phyloP scores from a whole-genome alignment of 2,329 filamentous ascomycete species.

The Cladophialophora bantiana region DNA sequence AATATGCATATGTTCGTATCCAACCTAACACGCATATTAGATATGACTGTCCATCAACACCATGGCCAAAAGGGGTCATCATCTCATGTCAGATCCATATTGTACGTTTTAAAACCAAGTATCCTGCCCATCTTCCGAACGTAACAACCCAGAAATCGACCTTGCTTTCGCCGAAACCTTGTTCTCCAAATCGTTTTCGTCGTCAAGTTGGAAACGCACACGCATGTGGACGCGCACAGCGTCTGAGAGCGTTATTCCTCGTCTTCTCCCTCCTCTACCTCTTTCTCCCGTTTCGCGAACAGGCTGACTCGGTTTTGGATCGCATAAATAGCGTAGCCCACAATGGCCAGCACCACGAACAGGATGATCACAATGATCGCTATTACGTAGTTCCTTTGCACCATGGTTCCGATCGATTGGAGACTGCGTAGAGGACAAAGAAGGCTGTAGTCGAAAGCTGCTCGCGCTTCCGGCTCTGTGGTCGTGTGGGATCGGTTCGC shows the following conservation, averaged over 20 bases:
- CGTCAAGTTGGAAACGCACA: slow-evolving; percentile 33
- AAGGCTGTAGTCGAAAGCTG: slow-evolving; percentile 20
- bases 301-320: slow-evolving; percentile 46
- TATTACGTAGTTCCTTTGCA: slow-evolving; percentile 56
- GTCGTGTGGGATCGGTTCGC: slow-evolving; percentile 16
- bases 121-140: slow-evolving; percentile 31
- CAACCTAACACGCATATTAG: neutral
- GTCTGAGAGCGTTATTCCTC: slow-evolving; percentile 35
- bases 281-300: slow-evolving; percentile 41
- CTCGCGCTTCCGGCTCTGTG: neutral
- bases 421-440: neutral
- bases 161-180: slow-evolving; percentile 15
- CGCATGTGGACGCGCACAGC: slow-evolving; percentile 4
- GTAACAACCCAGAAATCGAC: slow-evolving; percentile 28
- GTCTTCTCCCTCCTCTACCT: slow-evolving; percentile 43
- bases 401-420: slow-evolving; percentile 42
- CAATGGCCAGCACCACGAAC: slow-evolving; percentile 55
- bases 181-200: slow-evolving; percentile 17
- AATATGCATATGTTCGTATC: neutral
- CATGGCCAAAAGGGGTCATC: neutral
- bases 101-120: slow-evolving; percentile 35
- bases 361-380: slow-evolving; percentile 59
- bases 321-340: slow-evolving; percentile 48
- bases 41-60: slow-evolving; percentile 2
- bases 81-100: slow-evolving; percentile 1